Base-by-base conservation (phyloP, 1,139 yeast genomes). In the Blastobotrys capitulatus region DNA sequence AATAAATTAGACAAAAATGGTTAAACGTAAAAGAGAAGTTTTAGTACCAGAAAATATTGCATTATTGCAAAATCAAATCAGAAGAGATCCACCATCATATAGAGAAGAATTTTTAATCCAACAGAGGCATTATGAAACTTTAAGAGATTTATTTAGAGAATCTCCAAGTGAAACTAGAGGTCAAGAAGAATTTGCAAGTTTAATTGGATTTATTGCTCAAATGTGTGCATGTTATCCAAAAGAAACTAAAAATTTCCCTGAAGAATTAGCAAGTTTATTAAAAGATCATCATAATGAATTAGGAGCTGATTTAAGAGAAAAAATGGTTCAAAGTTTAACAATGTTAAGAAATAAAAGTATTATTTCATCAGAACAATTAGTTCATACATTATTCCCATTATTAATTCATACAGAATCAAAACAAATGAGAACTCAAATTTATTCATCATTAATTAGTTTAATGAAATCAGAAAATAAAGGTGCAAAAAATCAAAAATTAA, bases 41-140 rank as follows among this genome's bases (percentile, higher is more conserved):
- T 76, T 88, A 49, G 73, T 90, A 64, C 97, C 97, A 18, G 86
- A 90, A 26, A 92, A 92, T 69, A 86, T 92, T 63, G 90, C 95
- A 45, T 72, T 90, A 54, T 72, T 92, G 55, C 98, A 94, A 70
- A 92, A 94, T 65, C 77, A 92, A 52, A 95, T 92, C 12, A 83
- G 90, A 63, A 76, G 97, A 60, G 98, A 92, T 64, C 97, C 98
- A n/a, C 55, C 55, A 52, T 60, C 97, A 0, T 94, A 92, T 67
- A 80, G 81, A 56, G 98, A 94, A 67, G 99, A 92, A 68, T 92
- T 92, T 67, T 66, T 83, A 45, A 94, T 89, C 60, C 98, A 94
- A 65, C 88, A 83, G 66, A 79, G 92, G 49, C 98, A 94, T 66
- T 92, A 92, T 67, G 89, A 86, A 65, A 86, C 97, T 1, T 72